These are phyloP conservation scores for Kondoa subrosea DNA, from an alignment of 768 basidiomycete species.

Conservation along the genomic window DNA sequence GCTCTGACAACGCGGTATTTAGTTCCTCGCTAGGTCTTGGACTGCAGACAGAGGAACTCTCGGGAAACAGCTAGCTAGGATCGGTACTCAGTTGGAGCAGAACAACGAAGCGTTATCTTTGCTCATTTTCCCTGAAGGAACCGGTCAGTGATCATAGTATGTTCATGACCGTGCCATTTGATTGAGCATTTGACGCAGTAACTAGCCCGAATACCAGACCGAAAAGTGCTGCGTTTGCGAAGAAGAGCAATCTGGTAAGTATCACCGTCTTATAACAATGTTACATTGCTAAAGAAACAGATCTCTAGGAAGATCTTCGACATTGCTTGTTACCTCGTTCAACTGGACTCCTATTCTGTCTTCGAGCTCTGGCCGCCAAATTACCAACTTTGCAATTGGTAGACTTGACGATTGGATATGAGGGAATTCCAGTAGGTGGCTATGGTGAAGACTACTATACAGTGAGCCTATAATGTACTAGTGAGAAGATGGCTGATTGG, in stretches of 20 bases:
- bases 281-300: not conserved
- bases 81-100: slow-evolving; percentile 40
- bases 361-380: slow-evolving; percentile 61
- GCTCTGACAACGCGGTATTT: not conserved
- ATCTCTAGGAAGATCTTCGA: slow-evolving; percentile 62
- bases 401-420: slow-evolving; percentile 85
- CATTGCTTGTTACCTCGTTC: slow-evolving; percentile 80
- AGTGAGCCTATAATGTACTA: slow-evolving; percentile 30
- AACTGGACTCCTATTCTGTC: slow-evolving; percentile 68
- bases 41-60: slow-evolving; percentile 60
- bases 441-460: slow-evolving; percentile 40
- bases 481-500: not conserved
- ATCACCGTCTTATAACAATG: not conserved
- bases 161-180: slow-evolving; percentile 47
- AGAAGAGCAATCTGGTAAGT: slow-evolving; percentile 73
- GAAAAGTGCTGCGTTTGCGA: slow-evolving; percentile 46
- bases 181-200: not conserved
- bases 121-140: slow-evolving; percentile 66
- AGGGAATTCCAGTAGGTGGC: slow-evolving; percentile 30
- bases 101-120: slow-evolving; percentile 12
- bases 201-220: not conserved
- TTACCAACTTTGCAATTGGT: slow-evolving; percentile 60
- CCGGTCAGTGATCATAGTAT: slow-evolving; percentile 76
- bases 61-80: slow-evolving; percentile 46
- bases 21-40: slow-evolving; percentile 77